phyloP scores from a whole-genome alignment of 345 rosid genomes.

The Sonneratia caseolaris region DNA sequence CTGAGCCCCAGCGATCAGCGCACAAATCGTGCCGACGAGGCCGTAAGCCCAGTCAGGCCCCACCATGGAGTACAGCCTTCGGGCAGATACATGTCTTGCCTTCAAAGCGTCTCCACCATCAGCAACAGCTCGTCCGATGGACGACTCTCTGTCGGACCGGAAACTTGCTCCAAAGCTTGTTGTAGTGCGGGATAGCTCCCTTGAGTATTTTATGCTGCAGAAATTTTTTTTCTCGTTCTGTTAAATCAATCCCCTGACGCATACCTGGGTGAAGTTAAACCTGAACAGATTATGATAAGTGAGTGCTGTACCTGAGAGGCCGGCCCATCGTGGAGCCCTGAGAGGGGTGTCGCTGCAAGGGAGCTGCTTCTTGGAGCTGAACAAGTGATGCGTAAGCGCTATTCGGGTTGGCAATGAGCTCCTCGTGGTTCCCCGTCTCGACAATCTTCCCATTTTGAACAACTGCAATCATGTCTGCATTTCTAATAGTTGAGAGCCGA shows the following conservation, averaged over 20 bases:
- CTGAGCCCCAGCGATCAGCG: conserved; percentile 74
- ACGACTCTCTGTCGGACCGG: conserved; percentile 79
- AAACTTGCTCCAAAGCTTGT: conserved; percentile 65
- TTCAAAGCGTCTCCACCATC: conserved; percentile 35
- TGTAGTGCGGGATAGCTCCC: conserved; percentile 57
- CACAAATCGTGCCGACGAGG: conserved; percentile 54
- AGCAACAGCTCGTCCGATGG: conserved; percentile 30
- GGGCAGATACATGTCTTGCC: conserved; percentile 33
- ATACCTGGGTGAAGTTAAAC: background rate
- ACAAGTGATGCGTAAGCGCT: conserved; percentile 64
- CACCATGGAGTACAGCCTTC: conserved; percentile 69
- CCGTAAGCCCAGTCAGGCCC: conserved; percentile 85
- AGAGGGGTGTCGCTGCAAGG: conserved; percentile 55
- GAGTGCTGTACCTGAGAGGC: conserved; percentile 50
- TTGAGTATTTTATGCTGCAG: conserved; percentile 46
- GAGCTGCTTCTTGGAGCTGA: conserved; percentile 71
- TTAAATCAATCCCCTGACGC: background rate
- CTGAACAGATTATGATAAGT: too few relatives aligned
- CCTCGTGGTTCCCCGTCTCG: conserved; percentile 86
- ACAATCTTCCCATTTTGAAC: conserved; percentile 72
- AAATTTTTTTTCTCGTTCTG: background rate
- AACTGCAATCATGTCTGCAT: conserved; percentile 81
- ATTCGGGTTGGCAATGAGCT: conserved; percentile 52
- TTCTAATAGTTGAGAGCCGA: conserved; percentile 80
- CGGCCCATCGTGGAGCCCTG: conserved; percentile 41